Conservation (phyloP, 1,139 yeast genomes). For the Nakaseomyces glabratus region DNA sequence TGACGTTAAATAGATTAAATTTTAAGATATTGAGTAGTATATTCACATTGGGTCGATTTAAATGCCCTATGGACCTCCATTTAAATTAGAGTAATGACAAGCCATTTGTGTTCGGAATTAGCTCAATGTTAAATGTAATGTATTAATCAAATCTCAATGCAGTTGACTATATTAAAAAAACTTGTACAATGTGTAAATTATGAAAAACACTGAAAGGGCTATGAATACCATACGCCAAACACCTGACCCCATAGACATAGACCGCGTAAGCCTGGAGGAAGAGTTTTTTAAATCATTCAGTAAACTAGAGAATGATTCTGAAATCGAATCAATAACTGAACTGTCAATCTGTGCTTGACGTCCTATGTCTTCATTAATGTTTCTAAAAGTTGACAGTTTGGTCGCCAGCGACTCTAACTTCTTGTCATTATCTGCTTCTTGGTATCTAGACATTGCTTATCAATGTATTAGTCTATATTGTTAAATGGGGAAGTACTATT, state of each 20-base stretch:
- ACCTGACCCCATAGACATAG: conserved; percentile 49
- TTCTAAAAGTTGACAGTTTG: conserved; percentile 51
- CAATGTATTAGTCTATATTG: conserved; percentile 2
- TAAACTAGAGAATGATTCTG: conserved; percentile 53
- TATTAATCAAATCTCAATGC: too few species aligned
- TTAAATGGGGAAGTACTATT: too few species aligned
- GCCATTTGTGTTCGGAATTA: too few species aligned
- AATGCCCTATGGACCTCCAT: too few species aligned
- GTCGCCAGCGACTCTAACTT: conserved; percentile 51
- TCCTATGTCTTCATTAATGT: conserved; percentile 56
- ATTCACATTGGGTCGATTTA: background rate
- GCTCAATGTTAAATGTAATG: too few species aligned
- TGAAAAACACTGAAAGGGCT: conserved; percentile 52
- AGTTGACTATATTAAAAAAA: conserved; percentile 35
- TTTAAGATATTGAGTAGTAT: background rate
- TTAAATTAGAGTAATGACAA: too few species aligned
- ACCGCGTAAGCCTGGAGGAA: conserved; percentile 55
- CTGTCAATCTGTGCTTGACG: conserved; percentile 49
- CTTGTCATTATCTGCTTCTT: conserved; percentile 46
- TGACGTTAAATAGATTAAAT: too few species aligned
- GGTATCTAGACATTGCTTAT: conserved; percentile 28
- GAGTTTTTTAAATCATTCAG: conserved; percentile 55
- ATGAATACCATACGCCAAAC: conserved; percentile 48
- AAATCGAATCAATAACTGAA: conserved; percentile 46
- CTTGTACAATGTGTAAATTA: conserved; percentile 59